These are phyloP conservation scores for Phytophthora crassamura DNA, from an alignment of 352 stramenopile genomes.

Conservation along the genomic window DNA sequence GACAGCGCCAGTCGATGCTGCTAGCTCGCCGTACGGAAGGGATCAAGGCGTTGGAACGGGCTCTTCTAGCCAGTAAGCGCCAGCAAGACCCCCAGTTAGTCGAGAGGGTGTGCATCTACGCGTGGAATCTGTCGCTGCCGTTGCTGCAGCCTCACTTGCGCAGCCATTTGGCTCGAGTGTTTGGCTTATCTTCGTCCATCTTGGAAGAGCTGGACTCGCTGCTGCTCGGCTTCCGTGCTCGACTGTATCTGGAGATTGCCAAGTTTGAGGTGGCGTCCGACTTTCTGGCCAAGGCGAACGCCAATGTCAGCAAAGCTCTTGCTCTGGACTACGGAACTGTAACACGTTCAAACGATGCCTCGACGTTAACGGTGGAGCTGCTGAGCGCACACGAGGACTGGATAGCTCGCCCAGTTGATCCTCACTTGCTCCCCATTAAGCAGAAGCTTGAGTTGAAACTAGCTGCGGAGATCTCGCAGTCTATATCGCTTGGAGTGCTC, in stretches of 20 bases:
- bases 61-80: conserved; percentile 79
- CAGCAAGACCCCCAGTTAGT: conserved; percentile 79
- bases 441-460: conserved; percentile 71
- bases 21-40: conserved; percentile 70
- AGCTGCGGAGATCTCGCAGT: conserved; percentile 50
- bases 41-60: conserved; percentile 80
- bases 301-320: conserved; percentile 66
- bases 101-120: conserved; percentile 80
- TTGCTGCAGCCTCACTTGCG: conserved; percentile 80
- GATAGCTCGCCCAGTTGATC: conserved; percentile 55
- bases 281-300: conserved; percentile 84
- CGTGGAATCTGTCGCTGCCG: conserved; percentile 85
- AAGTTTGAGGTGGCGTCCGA: conserved; percentile 89
- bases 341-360: conserved; percentile 12
- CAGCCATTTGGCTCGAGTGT: conserved; percentile 73
- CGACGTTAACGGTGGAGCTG: conserved; percentile 30
- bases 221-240: conserved; percentile 76
- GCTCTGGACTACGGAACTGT: conserved; percentile 65
- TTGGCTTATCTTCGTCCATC: conserved; percentile 58
- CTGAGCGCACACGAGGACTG: conserved; percentile 31
- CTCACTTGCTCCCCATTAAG: conserved; percentile 73
- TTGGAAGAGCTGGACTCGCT: conserved; percentile 87
- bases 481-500: conserved; percentile 51
- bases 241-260: conserved; percentile 83
- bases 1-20: conserved; percentile 42